Evolutionary conservation across 192 early-diverging fungal genomes (phyloP), one percentile per base, ranked within the genome.

Genomic region (Coemansia erecta): DNA sequence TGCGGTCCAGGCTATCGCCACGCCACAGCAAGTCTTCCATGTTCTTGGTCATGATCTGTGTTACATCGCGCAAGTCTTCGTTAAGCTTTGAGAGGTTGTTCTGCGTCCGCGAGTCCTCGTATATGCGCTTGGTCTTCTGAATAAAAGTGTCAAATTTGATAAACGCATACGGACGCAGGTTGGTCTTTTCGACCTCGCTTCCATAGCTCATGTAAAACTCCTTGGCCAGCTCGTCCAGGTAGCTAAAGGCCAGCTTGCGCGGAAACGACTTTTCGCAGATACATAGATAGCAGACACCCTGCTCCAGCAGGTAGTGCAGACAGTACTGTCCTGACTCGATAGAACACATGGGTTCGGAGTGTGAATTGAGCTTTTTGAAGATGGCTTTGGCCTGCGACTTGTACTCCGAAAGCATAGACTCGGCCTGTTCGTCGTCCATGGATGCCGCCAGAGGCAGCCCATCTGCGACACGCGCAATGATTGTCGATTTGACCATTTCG

Each of bases 61-160:
- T 92, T 4, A 98, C 94, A 73, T 98, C 96, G 52, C 90, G 88
- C 59, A 98, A 75, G 74, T 98, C 96, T 57, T 96, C 93, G 71
- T 97, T 94, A 28, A 98, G 77, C 74, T 93, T 94, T 57, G 90
- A 82, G 67, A 98, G 60, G 69, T 98, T 96, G 44, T 86, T 83
- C 72, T 94, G 91, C 19, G 94, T 92, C 56, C 94, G 85, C 53
- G 91, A 90, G 75, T 98, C 94, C 72, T 97, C 92, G 80, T 95
- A 98, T 56, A 94, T 86, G 59, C 91, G 88, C 81, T 97, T 97
- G 45, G 92, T 93, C 67, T 98, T 97, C 80, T 98, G 96, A 72
- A 98, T 98, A 70, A 94, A 98, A 5, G 92, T 95, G 80, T 97
- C 95, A 69, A 98, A 98, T 67, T 93, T 93, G 51, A 96, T 92